Base-by-base conservation (phyloP, 441 rosid genomes). In the Populus hybrid region DNA sequence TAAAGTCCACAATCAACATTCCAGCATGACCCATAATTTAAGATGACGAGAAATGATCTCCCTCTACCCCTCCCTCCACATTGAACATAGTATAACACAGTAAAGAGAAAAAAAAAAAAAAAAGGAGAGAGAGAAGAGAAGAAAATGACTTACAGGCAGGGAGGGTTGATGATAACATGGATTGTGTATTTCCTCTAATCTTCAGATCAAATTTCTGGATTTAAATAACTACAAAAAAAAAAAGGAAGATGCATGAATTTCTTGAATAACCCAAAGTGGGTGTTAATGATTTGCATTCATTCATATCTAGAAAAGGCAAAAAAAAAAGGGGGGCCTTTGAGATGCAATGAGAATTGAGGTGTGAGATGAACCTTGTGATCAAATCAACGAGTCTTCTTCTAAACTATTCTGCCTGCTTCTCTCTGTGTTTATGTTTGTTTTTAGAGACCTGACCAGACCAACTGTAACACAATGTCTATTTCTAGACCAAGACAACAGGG, bases 131-230 rank as follows among this genome's bases (percentile, higher is more conserved):
- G 32, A 30, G 30, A 28, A 30, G 32, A 30, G 32, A 7, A 12
- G 65, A 53, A 19, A 11, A 10, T 9, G 6, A 46, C 78, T 67
- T 53, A 75, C 78, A 46, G 71, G 36, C 57, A 50, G n/a, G 61
- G n/a, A 66, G 12, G 34, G 78, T 67, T 67, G 40, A 9, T 18
- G 71, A 75, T 36, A 66, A 66, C 9, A 59, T 16, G 11, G 71
- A 42, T 65, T 26, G 42, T 66, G 67, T 24, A 11, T 66, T 66
- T 36, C 64, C 71, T 75, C 63, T 75, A 75, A 40, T 75, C 46
- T 65, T 65, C 63, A 66, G 19, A 66, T 8, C 30, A 75, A 75
- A 28, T 38, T 67, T 75, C 77, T 42, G 71, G 26, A 67, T 3
- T 40, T 9, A 42, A 67, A 67, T 18, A 30, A 32, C n/a, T 16